Conservation (phyloP, 305 asterid genomes). For the Solanum chacoense region DNA sequence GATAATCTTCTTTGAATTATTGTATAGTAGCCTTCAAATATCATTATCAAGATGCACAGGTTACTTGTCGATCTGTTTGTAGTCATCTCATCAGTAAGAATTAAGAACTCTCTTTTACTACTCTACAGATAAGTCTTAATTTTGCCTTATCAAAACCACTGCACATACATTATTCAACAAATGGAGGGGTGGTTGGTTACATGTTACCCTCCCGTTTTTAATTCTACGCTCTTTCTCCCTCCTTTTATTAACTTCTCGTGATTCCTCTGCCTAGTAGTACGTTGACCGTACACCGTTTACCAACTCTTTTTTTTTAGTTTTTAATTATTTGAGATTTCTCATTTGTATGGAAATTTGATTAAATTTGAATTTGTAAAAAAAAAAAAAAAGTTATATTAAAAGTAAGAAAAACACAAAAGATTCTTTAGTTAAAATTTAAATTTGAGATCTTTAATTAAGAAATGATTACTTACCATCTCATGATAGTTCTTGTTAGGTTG, state of each 20-base stretch:
- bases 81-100: background rate
- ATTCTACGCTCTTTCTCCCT: background rate
- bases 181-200: conserved; percentile 22
- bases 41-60: conserved; percentile 11
- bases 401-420: background rate
- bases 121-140: background rate
- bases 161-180: conserved; percentile 2
- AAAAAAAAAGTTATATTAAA: background rate
- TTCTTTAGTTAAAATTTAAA: accelerated
- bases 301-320: background rate
- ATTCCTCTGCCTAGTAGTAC: background rate
- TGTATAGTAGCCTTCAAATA: background rate
- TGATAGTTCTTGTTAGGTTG: background rate
- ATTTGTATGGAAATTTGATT: accelerated
- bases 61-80: background rate
- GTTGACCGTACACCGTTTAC: background rate
- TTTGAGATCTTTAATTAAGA: background rate
- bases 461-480: accelerated
- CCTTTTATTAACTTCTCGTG: conserved; percentile 1
- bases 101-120: background rate
- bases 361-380: background rate
- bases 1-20: background rate
- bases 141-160: background rate
- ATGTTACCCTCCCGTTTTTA: conserved; percentile 23
- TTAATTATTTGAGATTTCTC: background rate